phyloP scores from a whole-genome alignment of 2,329 filamentous ascomycete species.

The Cadophora luteo-olivacea region DNA sequence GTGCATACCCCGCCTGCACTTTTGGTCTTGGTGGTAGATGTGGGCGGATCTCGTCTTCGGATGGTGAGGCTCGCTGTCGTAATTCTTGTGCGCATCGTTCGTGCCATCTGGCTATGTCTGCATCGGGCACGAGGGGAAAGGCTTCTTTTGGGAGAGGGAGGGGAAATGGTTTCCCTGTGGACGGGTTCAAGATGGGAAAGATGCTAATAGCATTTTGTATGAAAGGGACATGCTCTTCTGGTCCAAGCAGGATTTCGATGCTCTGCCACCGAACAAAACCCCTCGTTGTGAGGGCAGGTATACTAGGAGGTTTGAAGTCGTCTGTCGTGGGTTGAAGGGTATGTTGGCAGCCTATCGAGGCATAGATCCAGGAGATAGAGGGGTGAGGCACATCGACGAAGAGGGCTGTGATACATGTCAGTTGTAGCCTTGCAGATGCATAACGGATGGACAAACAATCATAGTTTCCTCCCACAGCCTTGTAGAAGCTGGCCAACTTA shows the following conservation, averaged over 20 bases:
- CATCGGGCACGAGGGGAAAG: conserved; percentile 76
- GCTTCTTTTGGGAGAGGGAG: conserved; percentile 62
- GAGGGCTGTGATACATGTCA: conserved; percentile 56
- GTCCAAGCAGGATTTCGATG: conserved; percentile 85
- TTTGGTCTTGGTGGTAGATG: conserved; percentile 41
- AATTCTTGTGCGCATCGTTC: conserved; percentile 75
- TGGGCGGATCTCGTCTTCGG: conserved; percentile 32
- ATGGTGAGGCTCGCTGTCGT: conserved; percentile 61
- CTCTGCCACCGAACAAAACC: conserved; percentile 96
- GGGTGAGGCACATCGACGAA: conserved; percentile 78
- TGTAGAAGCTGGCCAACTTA: conserved; percentile 81
- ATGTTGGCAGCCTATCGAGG: conserved; percentile 89
- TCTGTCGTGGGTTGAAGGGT: conserved; percentile 75
- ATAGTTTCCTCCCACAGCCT: conserved; percentile 75
- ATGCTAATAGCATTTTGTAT: conserved; percentile 80
- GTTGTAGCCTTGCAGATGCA: conserved; percentile 30
- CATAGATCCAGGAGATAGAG: conserved; percentile 90
- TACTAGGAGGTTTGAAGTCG: conserved; percentile 75
- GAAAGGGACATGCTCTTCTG: conserved; percentile 85
- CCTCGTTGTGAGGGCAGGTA: conserved; percentile 81
- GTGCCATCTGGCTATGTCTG: conserved; percentile 87
- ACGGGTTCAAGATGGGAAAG: conserved; percentile 78
- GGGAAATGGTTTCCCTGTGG: conserved; percentile 73
- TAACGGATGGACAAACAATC: conserved; percentile 56
- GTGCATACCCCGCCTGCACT: conserved; percentile 38